Evolutionary conservation across 345 rosid genomes (phyloP), one percentile per base, ranked within the genome.

Genomic region (Aquilaria malaccensis): DNA sequence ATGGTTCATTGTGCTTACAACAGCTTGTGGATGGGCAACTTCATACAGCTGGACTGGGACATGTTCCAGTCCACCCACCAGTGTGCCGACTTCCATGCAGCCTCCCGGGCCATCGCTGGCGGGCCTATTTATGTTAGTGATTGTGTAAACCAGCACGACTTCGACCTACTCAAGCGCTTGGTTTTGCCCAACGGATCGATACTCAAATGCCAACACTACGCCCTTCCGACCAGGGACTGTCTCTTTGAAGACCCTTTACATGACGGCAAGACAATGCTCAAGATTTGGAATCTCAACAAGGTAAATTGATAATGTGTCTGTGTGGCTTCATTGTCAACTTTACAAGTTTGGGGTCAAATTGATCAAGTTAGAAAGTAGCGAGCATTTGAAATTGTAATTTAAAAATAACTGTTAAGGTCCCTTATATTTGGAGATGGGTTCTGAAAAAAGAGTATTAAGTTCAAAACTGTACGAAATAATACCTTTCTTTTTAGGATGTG

Each of bases 1-100:
- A 91, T 88, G 98, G 96, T 91, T 12, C 98, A 91, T 9, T 88
- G 98, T 68, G 98, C 98, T 11, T 91, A 86, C 76, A 91, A 91
- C 74, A 91, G 98, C 72, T 67, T 86, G 53, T 91, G 98, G 98
- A 88, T 91, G 95, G 92, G 98, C 72, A 91, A 88, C 59, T 91
- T 91, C 76, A 91, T 91, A 45, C 98, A 88, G 59, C 98, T 96
- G 4, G 96, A 91, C 61, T 91, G 98, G 98, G 98, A 91, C 73
- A 88, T 91, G 98, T 91, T 91, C 79, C 98, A 91, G 65, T 84
- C 98, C 6, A 85, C 94, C 11, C 98, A 91, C 61, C 92, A 89
- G 9, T 91, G 90, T 73, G 96, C 95, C 2, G 90, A 83, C 69
- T 91, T 91, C 72, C 95, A 91, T 30, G 98, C 96, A 45, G 98